phyloP scores from a whole-genome alignment of 331 rosid genomes.

The Quercus phellos region DNA sequence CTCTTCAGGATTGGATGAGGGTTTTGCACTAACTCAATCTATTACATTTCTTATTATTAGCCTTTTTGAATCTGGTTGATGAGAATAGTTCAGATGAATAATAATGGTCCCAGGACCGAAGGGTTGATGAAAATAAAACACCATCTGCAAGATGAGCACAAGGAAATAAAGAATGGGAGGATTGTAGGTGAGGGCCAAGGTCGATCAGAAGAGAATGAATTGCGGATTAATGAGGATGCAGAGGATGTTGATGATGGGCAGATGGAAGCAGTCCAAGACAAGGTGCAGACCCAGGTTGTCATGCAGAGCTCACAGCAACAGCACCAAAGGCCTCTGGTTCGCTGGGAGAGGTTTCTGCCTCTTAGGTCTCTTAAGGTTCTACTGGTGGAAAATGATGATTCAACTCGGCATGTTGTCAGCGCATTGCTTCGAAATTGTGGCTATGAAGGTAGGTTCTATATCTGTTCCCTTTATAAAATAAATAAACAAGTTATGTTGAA shows the following conservation, averaged over 20 bases:
- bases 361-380: slow-evolving; percentile 30
- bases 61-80: slow-evolving; percentile 22
- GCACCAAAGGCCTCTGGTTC: slow-evolving; percentile 18
- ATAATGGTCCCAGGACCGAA: slow-evolving; percentile 1
- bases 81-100: slow-evolving; percentile 17
- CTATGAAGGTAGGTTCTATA: slow-evolving; percentile 32
- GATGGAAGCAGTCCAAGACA: slow-evolving; percentile 19
- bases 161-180: slow-evolving; percentile 9
- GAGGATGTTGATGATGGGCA: background rate
- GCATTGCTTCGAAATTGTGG: slow-evolving; percentile 37
- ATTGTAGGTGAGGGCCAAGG: slow-evolving; percentile 25
- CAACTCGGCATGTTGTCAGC: slow-evolving; percentile 33
- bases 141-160: slow-evolving; percentile 10
- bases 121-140: slow-evolving; percentile 6
- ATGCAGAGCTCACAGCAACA: slow-evolving; percentile 29
- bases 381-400: slow-evolving; percentile 40
- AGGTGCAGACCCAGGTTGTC: slow-evolving; percentile 22
- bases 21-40: slow-evolving; percentile 4
- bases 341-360: slow-evolving; percentile 35
- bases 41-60: slow-evolving; percentile 13
- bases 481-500: background rate
- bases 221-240: slow-evolving; percentile 1
- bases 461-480: background rate
- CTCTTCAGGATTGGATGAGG: slow-evolving; percentile 1
- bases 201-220: slow-evolving; percentile 25